Conservation (phyloP, 108 stramenopile species). For the Nannochloropsis granulata region DNA sequence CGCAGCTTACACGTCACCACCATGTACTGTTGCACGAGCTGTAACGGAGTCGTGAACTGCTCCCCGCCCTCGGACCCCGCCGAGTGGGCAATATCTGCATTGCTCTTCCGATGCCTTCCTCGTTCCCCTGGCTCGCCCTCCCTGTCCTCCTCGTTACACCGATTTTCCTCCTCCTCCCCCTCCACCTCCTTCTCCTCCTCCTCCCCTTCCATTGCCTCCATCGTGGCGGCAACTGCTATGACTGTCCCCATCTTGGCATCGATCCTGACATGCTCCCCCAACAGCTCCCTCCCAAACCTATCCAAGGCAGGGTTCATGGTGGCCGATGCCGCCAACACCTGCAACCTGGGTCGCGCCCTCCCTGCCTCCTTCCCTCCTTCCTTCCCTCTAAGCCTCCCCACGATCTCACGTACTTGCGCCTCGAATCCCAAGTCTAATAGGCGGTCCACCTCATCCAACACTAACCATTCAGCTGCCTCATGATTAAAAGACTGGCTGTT, state of each 20-base stretch:
- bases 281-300: not conserved
- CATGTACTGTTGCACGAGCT: slow-evolving; percentile 70
- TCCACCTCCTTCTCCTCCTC: not conserved
- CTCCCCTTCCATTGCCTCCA: not conserved
- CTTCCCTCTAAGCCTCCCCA: not conserved
- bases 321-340: not conserved
- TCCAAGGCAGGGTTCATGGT: not conserved
- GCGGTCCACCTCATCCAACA: slow-evolving; percentile 88
- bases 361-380: not conserved
- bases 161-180: not conserved
- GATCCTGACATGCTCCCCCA: not conserved
- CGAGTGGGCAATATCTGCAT: not conserved
- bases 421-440: slow-evolving; percentile 82
- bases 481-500: slow-evolving; percentile 59
- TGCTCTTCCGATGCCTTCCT: too few species aligned
- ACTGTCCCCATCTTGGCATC: not conserved
- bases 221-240: not conserved
- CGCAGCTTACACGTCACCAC: slow-evolving; percentile 73
- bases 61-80: not conserved
- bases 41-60: slow-evolving; percentile 55
- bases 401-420: slow-evolving; percentile 37
- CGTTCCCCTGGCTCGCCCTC: not conserved
- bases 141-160: not conserved
- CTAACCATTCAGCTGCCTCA: slow-evolving; percentile 59
- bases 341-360: not conserved